Base-by-base conservation (phyloP, 2,329 filamentous ascomycete genomes). In the Aspergillus aculeatus region DNA sequence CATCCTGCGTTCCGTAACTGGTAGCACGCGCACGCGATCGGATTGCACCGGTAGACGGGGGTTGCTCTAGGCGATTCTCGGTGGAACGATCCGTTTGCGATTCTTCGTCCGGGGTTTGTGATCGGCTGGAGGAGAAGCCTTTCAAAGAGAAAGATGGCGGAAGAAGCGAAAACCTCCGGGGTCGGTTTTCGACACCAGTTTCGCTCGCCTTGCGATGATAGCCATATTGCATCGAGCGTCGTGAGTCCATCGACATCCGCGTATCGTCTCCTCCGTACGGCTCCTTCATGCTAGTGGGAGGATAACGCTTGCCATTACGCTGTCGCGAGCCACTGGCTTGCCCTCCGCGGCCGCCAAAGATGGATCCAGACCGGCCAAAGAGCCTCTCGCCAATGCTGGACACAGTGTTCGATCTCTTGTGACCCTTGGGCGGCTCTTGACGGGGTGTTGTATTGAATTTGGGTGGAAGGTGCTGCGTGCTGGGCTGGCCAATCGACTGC, bases 211-310 rank as follows among this genome's bases (percentile, higher is more conserved):
- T 92, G 79, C 87, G 89, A 47, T 84, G 85, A 19, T 90, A 81
- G 1, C 85, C 86, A 50, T 90, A 78, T 1, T 88, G 88, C 71
- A 90, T 89, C 0, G 89, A 92, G 50, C 88, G 85, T 24, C 89
- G 84, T 19, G 89, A 92, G 65, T 93, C 90, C 69, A 90, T 85
- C 1, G 90, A 93, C 47, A 82, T 80, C 51, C 89, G 82, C 12
- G 82, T 76, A 44, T 86, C 85, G 35, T 81, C 82, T 51, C 83
- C 83, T 5, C 85, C 80, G 75, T 89, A 85, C 2, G 86, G 81
- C 63, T 89, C 89, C 62, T 89, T 86, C 92, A 97, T 96, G 79
- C 92, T 96, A 51, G 94, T 90, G 4, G 94, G 94, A 58, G 94
- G 94, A 70, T 97, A 96, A 63, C 88, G 87, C 73, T 91, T 86